phyloP scores from a whole-genome alignment of 495 filamentous ascomycete genomes.

The Xylaria flabelliformis region DNA sequence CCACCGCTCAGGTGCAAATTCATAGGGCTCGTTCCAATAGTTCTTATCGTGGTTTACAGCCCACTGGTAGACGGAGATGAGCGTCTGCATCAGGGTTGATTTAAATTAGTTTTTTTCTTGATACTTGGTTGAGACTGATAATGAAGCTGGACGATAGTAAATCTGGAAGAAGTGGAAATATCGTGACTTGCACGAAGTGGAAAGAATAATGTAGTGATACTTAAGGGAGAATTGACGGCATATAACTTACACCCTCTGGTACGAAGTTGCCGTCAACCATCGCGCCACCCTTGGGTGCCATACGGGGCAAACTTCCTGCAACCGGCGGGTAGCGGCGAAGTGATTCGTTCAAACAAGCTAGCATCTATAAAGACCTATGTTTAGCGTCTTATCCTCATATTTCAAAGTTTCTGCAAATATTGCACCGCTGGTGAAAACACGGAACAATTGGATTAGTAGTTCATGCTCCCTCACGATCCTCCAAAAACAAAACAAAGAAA shows the following conservation, averaged over 20 bases:
- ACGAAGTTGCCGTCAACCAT: slow-evolving; percentile 56
- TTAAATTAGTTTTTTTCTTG: slow-evolving; percentile 3
- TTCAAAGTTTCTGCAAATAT: neutral
- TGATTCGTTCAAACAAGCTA: slow-evolving; percentile 62
- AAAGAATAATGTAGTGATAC: neutral
- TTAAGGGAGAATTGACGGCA: neutral
- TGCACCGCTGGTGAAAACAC: neutral
- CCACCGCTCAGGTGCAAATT: slow-evolving; percentile 60
- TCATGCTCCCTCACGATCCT: neutral
- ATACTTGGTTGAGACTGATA: neutral
- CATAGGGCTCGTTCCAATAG: slow-evolving; percentile 50
- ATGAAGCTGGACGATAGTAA: neutral
- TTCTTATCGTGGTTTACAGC: slow-evolving; percentile 45
- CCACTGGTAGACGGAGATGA: slow-evolving; percentile 56
- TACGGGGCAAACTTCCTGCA: slow-evolving; percentile 51
- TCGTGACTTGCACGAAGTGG: neutral
- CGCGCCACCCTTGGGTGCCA: slow-evolving; percentile 52
- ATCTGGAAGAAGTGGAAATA: neutral
- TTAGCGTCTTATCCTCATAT: neutral
- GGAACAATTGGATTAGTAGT: neutral
- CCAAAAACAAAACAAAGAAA: neutral
- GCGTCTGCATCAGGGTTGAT: slow-evolving; percentile 33
- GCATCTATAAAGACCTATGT: slow-evolving; percentile 36
- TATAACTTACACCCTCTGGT: slow-evolving; percentile 39
- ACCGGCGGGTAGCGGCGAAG: slow-evolving; percentile 66